phyloP scores from a whole-genome alignment of 768 basidiomycete species.

The Tylopilus cervinicoccineus region DNA sequence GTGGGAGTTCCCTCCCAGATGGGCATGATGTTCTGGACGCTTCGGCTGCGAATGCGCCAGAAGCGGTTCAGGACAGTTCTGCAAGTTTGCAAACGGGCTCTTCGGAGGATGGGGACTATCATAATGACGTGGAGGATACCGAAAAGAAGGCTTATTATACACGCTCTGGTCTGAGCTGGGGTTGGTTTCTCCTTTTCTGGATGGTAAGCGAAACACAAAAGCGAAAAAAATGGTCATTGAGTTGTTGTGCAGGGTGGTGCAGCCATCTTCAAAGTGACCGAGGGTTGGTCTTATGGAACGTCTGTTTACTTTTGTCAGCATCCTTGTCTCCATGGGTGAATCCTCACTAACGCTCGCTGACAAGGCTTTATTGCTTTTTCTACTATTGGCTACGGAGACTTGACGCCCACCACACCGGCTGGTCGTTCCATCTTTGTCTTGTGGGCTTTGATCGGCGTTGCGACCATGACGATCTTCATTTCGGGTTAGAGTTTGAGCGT shows the following conservation, averaged over 20 bases:
- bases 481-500: conserved; percentile 45
- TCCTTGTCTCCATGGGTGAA: not conserved
- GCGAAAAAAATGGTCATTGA: not conserved
- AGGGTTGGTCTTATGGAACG: conserved; percentile 60
- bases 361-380: conserved; percentile 72
- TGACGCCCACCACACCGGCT: conserved; percentile 55
- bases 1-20: conserved; percentile 3
- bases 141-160: conserved; percentile 54
- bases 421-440: conserved; percentile 75
- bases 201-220: conserved; percentile 39
- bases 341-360: not conserved
- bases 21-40: not conserved
- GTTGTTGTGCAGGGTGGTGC: conserved; percentile 50
- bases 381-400: conserved; percentile 73
- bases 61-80: not conserved
- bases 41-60: not conserved
- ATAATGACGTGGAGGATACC: conserved; percentile 24
- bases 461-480: conserved; percentile 69
- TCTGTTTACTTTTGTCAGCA: conserved; percentile 71
- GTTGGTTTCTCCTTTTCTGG: conserved; percentile 76
- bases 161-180: conserved; percentile 54
- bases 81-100: conserved; percentile 7
- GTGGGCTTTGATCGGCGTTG: conserved; percentile 77
- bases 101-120: conserved; percentile 16
- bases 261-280: conserved; percentile 63